These are phyloP conservation scores for Polyporus tsugae DNA, from an alignment of 1,284 basidiomycete genomes.

Conservation along the genomic window DNA sequence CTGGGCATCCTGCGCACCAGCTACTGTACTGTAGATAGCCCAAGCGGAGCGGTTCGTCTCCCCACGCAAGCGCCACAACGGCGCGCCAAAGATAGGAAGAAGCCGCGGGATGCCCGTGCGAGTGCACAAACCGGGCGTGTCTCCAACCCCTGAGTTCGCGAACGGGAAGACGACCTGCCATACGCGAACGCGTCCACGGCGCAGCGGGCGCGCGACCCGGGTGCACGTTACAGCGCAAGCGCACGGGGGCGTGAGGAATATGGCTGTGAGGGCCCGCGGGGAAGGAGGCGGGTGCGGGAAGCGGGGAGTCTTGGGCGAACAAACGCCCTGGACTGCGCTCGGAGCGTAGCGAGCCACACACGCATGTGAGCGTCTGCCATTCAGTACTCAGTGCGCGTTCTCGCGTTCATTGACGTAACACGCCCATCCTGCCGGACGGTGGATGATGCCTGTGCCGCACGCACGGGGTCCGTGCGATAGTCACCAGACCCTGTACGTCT, in stretches of 20 bases:
- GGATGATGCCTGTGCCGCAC: constrained; percentile 15
- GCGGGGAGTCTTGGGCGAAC: background rate
- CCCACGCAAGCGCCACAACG: constrained; percentile 18
- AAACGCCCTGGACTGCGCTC: constrained; percentile 4
- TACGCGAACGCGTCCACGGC: constrained; percentile 15
- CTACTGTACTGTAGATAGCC: background rate
- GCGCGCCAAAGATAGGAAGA: constrained; percentile 26
- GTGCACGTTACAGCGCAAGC: background rate
- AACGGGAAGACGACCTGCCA: constrained; percentile 18
- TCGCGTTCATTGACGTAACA: constrained; percentile 29
- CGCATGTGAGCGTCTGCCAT: constrained; percentile 21
- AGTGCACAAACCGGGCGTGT: constrained; percentile 7
- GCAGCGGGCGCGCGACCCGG: constrained; percentile 26
- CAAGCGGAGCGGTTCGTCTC: background rate
- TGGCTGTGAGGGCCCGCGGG: constrained; percentile 18
- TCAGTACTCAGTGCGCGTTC: constrained; percentile 17
- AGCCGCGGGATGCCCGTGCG: constrained; percentile 15
- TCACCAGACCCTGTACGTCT: constrained; percentile 21
- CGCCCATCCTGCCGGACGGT: constrained; percentile 21
- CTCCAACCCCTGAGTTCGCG: background rate
- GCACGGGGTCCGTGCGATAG: constrained; percentile 22
- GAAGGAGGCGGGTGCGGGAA: constrained; percentile 13
- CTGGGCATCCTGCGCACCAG: background rate
- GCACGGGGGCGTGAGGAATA: background rate
- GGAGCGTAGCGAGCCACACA: constrained; percentile 6